These are phyloP conservation scores for Chaetoceros muelleri DNA, from an alignment of 108 stramenopile genomes.

Conservation along the genomic window DNA sequence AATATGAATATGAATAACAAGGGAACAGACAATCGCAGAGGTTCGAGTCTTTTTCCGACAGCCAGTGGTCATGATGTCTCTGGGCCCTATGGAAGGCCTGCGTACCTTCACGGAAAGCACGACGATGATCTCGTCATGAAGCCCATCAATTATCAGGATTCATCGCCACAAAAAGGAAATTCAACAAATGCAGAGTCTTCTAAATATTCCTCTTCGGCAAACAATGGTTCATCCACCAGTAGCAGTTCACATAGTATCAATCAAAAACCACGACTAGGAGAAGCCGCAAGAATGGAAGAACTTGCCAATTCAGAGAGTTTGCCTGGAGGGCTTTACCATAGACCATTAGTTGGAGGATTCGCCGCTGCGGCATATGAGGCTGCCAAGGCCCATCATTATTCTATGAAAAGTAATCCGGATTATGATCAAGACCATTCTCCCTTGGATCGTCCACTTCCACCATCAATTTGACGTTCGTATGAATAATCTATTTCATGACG, in stretches of 20 bases:
- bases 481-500: too few species aligned
- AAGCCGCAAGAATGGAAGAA: background rate
- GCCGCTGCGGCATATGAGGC: slow-evolving; percentile 81
- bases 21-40: background rate
- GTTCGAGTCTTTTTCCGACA: background rate
- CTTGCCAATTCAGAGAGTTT: background rate
- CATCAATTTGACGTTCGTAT: background rate
- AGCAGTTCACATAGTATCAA: background rate
- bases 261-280: background rate
- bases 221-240: background rate
- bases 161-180: background rate
- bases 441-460: background rate
- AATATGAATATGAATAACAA: too few species aligned
- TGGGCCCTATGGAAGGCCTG: background rate
- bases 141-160: background rate
- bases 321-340: slow-evolving; percentile 35
- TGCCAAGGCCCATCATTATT: slow-evolving; percentile 45
- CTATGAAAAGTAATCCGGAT: background rate
- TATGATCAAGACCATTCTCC: background rate
- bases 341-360: slow-evolving; percentile 76
- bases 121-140: background rate
- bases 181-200: background rate
- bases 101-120: background rate
- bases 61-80: background rate
- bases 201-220: background rate